Evolutionary conservation across 345 rosid genomes (phyloP).

Genomic region (Euphorbia peplus): DNA sequence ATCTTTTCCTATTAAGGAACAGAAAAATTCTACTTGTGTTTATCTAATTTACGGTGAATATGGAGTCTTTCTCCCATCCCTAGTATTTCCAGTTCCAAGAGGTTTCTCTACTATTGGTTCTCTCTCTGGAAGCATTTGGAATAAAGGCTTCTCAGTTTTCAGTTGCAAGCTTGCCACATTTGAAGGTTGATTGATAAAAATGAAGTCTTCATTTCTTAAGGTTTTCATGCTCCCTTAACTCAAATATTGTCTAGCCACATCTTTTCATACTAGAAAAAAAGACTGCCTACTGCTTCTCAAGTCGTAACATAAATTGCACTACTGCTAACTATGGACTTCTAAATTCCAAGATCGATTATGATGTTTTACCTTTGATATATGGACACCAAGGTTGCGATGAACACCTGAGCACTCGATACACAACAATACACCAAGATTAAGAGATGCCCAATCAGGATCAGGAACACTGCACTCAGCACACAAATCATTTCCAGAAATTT

Average conservation of each 20-base stretch:
- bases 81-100: no score
- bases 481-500: conserved; percentile 67
- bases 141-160: no score
- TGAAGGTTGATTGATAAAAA: not conserved
- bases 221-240: not conserved
- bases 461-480: conserved; percentile 83
- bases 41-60: no score
- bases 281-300: not conserved
- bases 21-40: no score
- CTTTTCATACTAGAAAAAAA: not conserved
- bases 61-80: no score
- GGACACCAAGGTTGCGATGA: conserved; percentile 92
- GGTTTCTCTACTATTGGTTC: no score
- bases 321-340: not conserved
- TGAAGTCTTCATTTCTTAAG: not conserved
- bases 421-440: conserved; percentile 80
- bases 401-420: conserved; percentile 91
- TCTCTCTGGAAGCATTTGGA: no score
- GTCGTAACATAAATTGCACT: not conserved
- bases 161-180: not conserved
- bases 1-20: no score
- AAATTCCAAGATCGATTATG: conserved; percentile 1
- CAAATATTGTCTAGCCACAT: not conserved
- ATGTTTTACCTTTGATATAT: conserved; percentile 69
- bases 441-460: conserved; percentile 90